Conservation (phyloP, 148 eudicot genomes). For the Arbutus unedo region DNA sequence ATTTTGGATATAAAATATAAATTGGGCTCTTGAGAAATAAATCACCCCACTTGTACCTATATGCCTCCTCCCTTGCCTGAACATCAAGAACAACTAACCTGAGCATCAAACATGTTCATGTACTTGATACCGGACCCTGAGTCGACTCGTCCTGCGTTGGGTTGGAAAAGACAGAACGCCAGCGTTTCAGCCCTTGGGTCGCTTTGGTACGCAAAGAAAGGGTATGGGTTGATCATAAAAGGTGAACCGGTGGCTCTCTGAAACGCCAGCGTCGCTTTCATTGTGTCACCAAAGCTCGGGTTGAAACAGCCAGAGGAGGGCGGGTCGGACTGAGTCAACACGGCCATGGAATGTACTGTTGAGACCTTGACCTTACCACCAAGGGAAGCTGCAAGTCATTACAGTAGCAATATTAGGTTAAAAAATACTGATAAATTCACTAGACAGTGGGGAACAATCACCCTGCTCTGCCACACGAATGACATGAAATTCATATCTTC, state of each 20-base stretch:
- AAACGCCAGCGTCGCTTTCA: slow-evolving; percentile 62
- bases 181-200: slow-evolving; percentile 71
- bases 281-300: slow-evolving; percentile 42
- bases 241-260: slow-evolving; percentile 60
- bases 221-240: slow-evolving; percentile 84
- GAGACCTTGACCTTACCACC: slow-evolving; percentile 80
- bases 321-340: slow-evolving; percentile 72
- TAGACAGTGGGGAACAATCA: not conserved
- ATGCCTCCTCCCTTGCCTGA: too few species aligned
- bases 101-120: slow-evolving; percentile 95
- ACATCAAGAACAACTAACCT: slow-evolving; percentile 27
- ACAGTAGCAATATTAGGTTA: not conserved
- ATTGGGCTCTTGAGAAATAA: too few species aligned
- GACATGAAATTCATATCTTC: too few species aligned
- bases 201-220: slow-evolving; percentile 80
- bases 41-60: too few species aligned
- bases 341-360: slow-evolving; percentile 77
- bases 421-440: not conserved
- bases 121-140: slow-evolving; percentile 67
- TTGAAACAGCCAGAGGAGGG: slow-evolving; percentile 74
- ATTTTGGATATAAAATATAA: too few species aligned
- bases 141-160: slow-evolving; percentile 76
- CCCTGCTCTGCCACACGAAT: too few species aligned
- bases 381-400: slow-evolving; percentile 39
- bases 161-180: slow-evolving; percentile 73